A percentile compares a stretch with the other conserved stretches of the same genome.
Evolutionary conservation across 768 basidiomycete genomes (phyloP).

Genomic region (Serpula lacrymans): DNA sequence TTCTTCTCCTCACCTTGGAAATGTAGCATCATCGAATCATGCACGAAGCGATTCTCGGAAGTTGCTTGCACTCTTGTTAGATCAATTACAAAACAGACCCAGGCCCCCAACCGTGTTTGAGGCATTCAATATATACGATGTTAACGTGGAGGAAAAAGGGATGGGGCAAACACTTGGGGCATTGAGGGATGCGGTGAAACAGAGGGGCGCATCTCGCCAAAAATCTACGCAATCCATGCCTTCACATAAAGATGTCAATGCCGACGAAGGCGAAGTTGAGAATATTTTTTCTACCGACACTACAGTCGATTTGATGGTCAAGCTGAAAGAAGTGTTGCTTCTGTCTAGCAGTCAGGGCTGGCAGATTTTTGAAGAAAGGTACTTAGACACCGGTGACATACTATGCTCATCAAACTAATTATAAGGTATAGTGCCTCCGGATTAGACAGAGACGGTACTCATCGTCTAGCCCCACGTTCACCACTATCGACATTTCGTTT

Average conservation of each 20-base stretch:
- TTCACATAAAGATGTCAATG: constrained; percentile 14
- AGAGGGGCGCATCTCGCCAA: constrained; percentile 19
- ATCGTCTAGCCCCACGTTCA: neutral
- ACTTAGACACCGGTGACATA: constrained; percentile 12
- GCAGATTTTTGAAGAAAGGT: constrained; percentile 62
- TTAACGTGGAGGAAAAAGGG: constrained; percentile 26
- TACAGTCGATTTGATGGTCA: constrained; percentile 60
- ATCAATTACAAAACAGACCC: constrained; percentile 55
- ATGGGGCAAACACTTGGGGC: constrained; percentile 43
- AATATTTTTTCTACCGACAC: constrained; percentile 57
- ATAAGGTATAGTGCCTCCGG: neutral
- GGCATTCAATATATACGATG: constrained; percentile 25
- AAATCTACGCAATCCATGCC: constrained; percentile 7
- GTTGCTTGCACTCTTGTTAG: constrained; percentile 60
- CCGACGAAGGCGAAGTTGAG: constrained; percentile 38
- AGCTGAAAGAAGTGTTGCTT: constrained; percentile 57
- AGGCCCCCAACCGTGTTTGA: constrained; percentile 54
- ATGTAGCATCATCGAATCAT: constrained; percentile 25
- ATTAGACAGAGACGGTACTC: neutral
- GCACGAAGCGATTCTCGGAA: constrained; percentile 65
- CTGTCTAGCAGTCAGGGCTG: constrained; percentile 55
- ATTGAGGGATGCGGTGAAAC: constrained; percentile 42
- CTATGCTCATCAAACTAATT: neutral
- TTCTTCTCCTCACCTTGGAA: constrained; percentile 18
- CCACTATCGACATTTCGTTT: constrained; percentile 43